Evolutionary conservation across 2,329 filamentous ascomycete species (phyloP).

Genomic region (Trichothecium sympodiale): DNA sequence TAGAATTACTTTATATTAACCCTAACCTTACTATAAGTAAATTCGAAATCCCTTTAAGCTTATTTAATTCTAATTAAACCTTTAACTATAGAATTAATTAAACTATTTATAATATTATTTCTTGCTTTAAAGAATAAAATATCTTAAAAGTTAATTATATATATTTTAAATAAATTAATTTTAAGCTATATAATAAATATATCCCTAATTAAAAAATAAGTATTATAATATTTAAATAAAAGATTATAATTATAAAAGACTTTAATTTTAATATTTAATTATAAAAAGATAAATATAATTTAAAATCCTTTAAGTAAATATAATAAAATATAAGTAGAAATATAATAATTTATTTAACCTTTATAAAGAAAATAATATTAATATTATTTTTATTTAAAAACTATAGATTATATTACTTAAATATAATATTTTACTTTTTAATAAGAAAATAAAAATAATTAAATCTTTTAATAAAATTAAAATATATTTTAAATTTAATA

Average conservation of each 20-base stretch:
- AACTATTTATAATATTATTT: slow-evolving; percentile 1
- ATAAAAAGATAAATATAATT: neutral
- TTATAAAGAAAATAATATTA: too few species aligned
- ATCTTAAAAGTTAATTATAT: neutral
- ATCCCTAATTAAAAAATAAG: neutral
- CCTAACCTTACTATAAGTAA: slow-evolving; percentile 2
- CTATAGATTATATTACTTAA: too few species aligned
- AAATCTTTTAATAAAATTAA: slow-evolving; percentile 3
- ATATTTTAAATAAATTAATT: slow-evolving; percentile 1
- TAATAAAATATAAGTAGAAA: too few species aligned
- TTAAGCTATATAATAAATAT: slow-evolving; percentile 1
- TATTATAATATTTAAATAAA: too few species aligned
- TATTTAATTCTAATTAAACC: neutral
- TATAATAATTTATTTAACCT: too few species aligned
- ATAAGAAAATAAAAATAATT: too few species aligned
- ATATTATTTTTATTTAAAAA: too few species aligned
- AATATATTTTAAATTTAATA: neutral
- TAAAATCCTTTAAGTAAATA: too few species aligned
- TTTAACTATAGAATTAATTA: slow-evolving; percentile 1
- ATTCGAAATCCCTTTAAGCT: too few species aligned
- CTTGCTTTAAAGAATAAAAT: slow-evolving; percentile 1
- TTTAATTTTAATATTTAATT: slow-evolving; percentile 1
- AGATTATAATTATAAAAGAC: neutral
- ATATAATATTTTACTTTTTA: slow-evolving; percentile 3
- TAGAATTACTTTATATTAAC: neutral